Conservation (phyloP, 495 filamentous ascomycete species). For the Penicillium alfredii region DNA sequence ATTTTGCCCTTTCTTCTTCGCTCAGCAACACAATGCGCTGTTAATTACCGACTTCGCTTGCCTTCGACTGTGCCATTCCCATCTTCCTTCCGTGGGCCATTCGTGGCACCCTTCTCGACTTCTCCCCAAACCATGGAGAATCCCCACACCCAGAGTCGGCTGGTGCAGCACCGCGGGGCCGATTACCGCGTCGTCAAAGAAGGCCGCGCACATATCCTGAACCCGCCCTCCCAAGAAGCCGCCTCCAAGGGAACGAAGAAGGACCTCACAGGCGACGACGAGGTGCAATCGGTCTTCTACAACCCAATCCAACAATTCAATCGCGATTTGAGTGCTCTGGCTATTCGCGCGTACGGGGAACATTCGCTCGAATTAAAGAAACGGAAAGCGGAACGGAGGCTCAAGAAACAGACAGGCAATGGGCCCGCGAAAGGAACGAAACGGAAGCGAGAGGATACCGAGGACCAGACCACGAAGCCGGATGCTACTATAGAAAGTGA, state of each 20-base stretch:
- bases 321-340: conserved; percentile 85
- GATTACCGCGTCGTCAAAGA: conserved; percentile 61
- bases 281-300: conserved; percentile 83
- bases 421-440: conserved; percentile 44
- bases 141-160: conserved; percentile 8
- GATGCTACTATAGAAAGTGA: conserved; percentile 8
- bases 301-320: conserved; percentile 99
- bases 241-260: conserved; percentile 38
- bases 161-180: conserved; percentile 40
- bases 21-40: neutral
- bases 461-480: conserved; percentile 12
- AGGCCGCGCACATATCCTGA: conserved; percentile 60
- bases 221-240: conserved; percentile 46
- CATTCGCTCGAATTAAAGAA: conserved; percentile 47
- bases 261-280: conserved; percentile 43
- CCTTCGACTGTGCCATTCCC: too few relatives aligned
- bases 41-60: neutral
- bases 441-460: conserved; percentile 35
- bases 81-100: too few relatives aligned
- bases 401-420: conserved; percentile 39
- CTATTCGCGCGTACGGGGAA: conserved; percentile 78
- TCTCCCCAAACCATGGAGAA: conserved; percentile 14
- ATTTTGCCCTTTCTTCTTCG: neutral
- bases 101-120: neutral
- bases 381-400: conserved; percentile 28